Conservation (phyloP, 352 stramenopile genomes). For the Phytophthora syringae region DNA sequence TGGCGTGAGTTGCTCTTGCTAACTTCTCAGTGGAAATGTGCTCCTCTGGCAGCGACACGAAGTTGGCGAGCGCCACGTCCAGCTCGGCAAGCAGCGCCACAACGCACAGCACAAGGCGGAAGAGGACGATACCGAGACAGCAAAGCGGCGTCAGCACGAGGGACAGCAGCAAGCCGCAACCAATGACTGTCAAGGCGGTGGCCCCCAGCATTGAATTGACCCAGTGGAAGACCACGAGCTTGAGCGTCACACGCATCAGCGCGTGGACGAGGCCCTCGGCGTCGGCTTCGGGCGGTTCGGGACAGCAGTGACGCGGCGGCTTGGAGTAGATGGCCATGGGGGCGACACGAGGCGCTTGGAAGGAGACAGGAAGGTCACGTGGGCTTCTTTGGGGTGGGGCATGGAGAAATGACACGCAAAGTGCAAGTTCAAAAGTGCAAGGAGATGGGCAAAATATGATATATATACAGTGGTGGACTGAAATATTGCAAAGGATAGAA, state of each 20-base stretch:
- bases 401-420: too few relatives aligned
- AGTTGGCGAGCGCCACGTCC: conserved; percentile 72
- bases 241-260: conserved; percentile 48
- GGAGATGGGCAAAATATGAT: too few relatives aligned
- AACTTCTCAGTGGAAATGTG: conserved; percentile 56
- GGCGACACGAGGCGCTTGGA: conserved; percentile 14
- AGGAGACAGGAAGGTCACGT: conserved; percentile 40
- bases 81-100: conserved; percentile 61
- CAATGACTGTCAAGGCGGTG: conserved; percentile 49
- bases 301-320: conserved; percentile 14
- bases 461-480: too few relatives aligned
- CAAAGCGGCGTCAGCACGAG: conserved; percentile 59
- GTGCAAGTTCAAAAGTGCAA: too few relatives aligned
- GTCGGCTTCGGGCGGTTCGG: conserved; percentile 3
- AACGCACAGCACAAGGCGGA: conserved; percentile 59
- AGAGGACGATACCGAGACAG: conserved; percentile 59
- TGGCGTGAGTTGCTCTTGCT: conserved; percentile 36
- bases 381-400: conserved; percentile 28
- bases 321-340: conserved; percentile 2
- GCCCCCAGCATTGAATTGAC: conserved; percentile 60
- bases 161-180: conserved; percentile 43
- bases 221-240: conserved; percentile 67
- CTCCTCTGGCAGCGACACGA: conserved; percentile 55
- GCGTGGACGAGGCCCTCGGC: conserved; percentile 24
- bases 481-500: too few relatives aligned